Evolutionary conservation across 169 alveolate species (phyloP), one percentile per base, ranked within the genome.

Genomic region (Cryptosporidium canis): DNA sequence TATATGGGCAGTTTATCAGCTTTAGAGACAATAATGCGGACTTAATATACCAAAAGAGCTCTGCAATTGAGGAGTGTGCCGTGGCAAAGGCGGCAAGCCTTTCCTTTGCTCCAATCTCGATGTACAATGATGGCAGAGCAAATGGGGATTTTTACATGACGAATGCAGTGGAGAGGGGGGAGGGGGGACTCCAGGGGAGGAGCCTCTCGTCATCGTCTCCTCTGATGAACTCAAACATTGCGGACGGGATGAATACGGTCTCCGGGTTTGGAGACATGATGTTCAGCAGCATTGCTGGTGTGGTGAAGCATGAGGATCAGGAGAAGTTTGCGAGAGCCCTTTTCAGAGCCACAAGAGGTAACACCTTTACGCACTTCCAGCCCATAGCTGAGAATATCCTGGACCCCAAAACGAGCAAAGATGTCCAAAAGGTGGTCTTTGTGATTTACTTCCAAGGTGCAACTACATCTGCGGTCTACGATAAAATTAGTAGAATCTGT

Each of bases 321-420:
- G 94, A 92, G 66, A 94, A 97, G 55, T 97, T 98, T 90, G 95
- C 98, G 58, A 94, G 99, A 70, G 95, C 98, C 56, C 91, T 98
- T 4, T 97, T 98, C 93, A 95, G 99, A 87, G 96, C 98, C 0
- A 96, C 99, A 66, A 91, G 99, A 66, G 99, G 99, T 2, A 98
- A 97, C 67, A 98, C 98, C 35, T 94, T 96, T 92, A 94, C 98
- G 27, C 92, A 92, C 61, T 95, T 97, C 70, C 95, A 93, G 70
- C 97, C 96, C 48, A 94, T 96, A 21, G 94, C 94, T 37, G 95
- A 92, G 53, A 72, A 83, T 51, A 90, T 90, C 53, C 45, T 64
- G 18, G 97, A 95, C 61, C 85, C 92, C 33, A 83, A 68, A 82
- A 87, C 91, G 21, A 91, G 92, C 31, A 68, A 83, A 8, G 93